Evolutionary conservation across 768 basidiomycete genomes (phyloP).

Genomic region (Suillus subalutaceus): DNA sequence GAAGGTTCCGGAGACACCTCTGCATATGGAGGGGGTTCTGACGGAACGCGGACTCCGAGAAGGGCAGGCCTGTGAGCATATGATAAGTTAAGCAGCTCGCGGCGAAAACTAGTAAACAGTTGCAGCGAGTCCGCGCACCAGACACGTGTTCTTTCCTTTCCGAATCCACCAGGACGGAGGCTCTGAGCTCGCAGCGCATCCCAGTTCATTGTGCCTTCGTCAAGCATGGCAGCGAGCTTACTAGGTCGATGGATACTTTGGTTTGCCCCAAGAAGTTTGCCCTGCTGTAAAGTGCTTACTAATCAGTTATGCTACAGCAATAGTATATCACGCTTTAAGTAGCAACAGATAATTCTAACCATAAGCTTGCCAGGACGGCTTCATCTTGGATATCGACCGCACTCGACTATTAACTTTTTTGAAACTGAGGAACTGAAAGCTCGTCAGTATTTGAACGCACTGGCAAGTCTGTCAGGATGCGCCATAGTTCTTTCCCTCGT

Average conservation of each 20-base stretch:
- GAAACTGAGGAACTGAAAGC: background rate
- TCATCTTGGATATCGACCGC: background rate
- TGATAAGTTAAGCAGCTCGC: conserved; percentile 25
- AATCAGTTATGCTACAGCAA: background rate
- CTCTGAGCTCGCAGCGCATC: conserved; percentile 47
- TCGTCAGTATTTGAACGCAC: background rate
- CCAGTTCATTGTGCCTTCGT: conserved; percentile 37
- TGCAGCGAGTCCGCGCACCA: conserved; percentile 46
- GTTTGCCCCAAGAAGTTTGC: background rate
- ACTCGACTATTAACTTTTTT: background rate
- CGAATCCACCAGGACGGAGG: conserved; percentile 66
- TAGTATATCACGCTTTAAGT: background rate
- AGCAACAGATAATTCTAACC: background rate
- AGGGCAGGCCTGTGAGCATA: conserved; percentile 26
- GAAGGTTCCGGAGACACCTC: conserved; percentile 23
- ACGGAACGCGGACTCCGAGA: conserved; percentile 42
- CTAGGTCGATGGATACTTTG: background rate
- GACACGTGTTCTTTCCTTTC: conserved; percentile 51
- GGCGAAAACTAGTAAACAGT: conserved; percentile 10
- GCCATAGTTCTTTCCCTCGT: conserved; percentile 53
- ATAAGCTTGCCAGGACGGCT: background rate
- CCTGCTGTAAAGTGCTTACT: background rate
- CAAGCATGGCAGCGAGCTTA: background rate
- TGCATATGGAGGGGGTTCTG: conserved; percentile 35
- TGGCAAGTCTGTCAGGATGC: conserved; percentile 20